Evolutionary conservation across 202 grass and related monocot species (phyloP).

Genomic region (Panicum virgatum): DNA sequence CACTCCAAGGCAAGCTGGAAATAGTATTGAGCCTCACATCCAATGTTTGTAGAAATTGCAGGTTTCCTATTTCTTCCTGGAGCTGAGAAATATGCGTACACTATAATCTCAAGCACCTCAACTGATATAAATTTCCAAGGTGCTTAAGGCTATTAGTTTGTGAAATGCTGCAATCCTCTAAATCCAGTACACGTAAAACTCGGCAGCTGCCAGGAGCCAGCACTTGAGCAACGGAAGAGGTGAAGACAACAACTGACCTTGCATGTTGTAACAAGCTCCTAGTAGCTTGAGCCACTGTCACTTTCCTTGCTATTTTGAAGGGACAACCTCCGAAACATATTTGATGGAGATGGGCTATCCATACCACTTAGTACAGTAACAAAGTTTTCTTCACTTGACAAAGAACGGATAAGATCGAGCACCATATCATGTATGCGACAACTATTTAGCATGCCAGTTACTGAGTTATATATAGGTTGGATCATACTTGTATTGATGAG

Average conservation of each 20-base stretch:
- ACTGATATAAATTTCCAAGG: neutral
- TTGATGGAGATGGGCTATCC: neutral
- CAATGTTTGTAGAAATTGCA: neutral
- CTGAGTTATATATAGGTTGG: neutral
- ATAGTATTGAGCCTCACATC: no score
- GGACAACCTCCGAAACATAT: neutral
- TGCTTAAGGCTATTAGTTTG: neutral
- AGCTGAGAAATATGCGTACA: no score
- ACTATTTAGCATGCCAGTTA: rapidly evolving
- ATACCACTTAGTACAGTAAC: neutral
- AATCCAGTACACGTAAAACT: neutral
- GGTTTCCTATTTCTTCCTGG: neutral
- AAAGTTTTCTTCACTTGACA: neutral
- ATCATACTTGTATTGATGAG: neutral
- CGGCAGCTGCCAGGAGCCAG: neutral
- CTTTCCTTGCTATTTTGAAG: neutral
- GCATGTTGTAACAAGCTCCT: neutral
- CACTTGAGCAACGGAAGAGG: neutral
- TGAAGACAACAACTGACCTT: conserved; percentile 6
- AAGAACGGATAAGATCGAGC: neutral
- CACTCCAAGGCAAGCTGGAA: neutral
- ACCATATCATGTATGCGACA: neutral
- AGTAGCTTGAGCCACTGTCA: no score
- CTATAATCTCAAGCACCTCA: neutral
- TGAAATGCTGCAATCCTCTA: neutral